Evolutionary conservation across 2,329 filamentous ascomycete species (phyloP).

Genomic region (Ophiostoma populinum): DNA sequence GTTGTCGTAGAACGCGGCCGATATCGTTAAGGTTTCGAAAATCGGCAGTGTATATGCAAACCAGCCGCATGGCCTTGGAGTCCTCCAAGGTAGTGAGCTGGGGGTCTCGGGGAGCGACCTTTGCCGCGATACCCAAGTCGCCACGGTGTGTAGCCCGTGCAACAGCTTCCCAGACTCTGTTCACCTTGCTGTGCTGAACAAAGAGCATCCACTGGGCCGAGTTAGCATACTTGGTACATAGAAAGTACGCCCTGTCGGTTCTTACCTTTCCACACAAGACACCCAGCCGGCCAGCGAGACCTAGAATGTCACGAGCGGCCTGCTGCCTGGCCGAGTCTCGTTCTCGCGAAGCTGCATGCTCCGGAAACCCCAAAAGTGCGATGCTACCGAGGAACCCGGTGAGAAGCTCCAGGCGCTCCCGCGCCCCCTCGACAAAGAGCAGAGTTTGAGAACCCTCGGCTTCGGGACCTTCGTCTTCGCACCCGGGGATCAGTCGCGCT

Average conservation of each 20-base stretch:
- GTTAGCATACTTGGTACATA: slow-evolving; percentile 1
- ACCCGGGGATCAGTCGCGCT: slow-evolving; percentile 24
- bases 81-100: slow-evolving; percentile 23
- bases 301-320: slow-evolving; percentile 37
- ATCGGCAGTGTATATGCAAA: slow-evolving; percentile 66
- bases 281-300: slow-evolving; percentile 39
- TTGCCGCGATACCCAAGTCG: slow-evolving; percentile 54
- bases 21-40: slow-evolving; percentile 55
- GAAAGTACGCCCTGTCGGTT: not conserved
- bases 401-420: slow-evolving; percentile 29
- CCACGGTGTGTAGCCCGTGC: slow-evolving; percentile 50
- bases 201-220: slow-evolving; percentile 57
- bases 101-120: slow-evolving; percentile 43
- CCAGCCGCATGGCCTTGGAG: slow-evolving; percentile 32
- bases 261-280: slow-evolving; percentile 50
- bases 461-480: slow-evolving; percentile 31
- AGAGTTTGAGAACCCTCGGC: slow-evolving; percentile 27
- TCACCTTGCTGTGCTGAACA: slow-evolving; percentile 32
- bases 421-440: slow-evolving; percentile 34
- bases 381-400: slow-evolving; percentile 31
- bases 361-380: slow-evolving; percentile 18
- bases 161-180: slow-evolving; percentile 47
- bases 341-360: slow-evolving; percentile 23
- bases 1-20: slow-evolving; percentile 42
- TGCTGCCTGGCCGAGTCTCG: slow-evolving; percentile 32